Conservation (phyloP, 345 rosid species). For the Acer saccharum region DNA sequence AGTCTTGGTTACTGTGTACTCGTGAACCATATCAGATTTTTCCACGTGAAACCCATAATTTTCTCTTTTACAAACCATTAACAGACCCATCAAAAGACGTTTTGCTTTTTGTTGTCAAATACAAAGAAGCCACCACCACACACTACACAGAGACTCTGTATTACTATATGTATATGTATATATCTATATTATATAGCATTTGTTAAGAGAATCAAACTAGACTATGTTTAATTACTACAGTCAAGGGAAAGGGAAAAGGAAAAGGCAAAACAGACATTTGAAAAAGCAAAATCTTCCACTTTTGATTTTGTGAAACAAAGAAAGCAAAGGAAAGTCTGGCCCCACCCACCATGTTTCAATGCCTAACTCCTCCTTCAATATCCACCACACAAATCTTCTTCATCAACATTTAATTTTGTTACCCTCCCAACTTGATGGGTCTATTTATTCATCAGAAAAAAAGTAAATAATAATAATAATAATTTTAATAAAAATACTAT, state of each 20-base stretch:
- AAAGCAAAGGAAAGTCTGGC: background rate
- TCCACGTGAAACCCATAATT: constrained; percentile 16
- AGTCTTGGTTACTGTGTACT: background rate
- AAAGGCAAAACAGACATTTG: background rate
- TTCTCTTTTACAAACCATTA: background rate
- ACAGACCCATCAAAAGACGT: background rate
- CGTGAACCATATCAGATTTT: background rate
- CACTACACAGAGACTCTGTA: no score
- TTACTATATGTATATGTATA: no score
- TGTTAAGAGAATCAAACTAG: no score
- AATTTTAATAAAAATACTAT: background rate
- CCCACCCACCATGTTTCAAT: background rate
- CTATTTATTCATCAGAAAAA: background rate
- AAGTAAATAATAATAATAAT: background rate
- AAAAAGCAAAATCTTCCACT: constrained; percentile 1
- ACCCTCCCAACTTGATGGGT: background rate
- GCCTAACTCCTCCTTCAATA: background rate
- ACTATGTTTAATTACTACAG: background rate
- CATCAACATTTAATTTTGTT: background rate
- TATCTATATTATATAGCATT: background rate
- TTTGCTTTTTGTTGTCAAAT: background rate
- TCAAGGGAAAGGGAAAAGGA: background rate
- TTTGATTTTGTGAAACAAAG: background rate
- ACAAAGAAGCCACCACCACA: background rate
- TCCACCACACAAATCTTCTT: background rate